Evolutionary conservation across 495 filamentous ascomycete genomes (phyloP).

Genomic region (Trichocladium uniseriatum): DNA sequence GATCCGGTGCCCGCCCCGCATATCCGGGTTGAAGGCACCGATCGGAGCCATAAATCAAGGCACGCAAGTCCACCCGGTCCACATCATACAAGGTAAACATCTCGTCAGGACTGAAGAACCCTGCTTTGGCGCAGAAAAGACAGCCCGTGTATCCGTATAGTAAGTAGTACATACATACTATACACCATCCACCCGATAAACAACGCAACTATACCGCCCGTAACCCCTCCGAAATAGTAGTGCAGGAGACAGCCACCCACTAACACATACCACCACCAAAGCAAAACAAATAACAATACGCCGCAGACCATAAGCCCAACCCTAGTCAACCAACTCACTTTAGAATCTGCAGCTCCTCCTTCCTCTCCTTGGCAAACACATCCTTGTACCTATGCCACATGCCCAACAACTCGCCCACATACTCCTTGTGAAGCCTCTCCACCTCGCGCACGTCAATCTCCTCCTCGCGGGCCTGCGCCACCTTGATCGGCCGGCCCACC

Average conservation of each 20-base stretch:
- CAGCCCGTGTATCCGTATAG: too few relatives aligned
- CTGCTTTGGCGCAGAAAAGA: too few relatives aligned
- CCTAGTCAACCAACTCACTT: conserved; percentile 45
- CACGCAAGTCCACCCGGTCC: too few relatives aligned
- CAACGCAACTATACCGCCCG: too few relatives aligned
- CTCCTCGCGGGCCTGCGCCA: conserved; percentile 32
- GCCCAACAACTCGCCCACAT: conserved; percentile 67
- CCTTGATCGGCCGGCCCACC: conserved; percentile 69
- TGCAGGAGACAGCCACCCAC: not conserved
- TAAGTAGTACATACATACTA: too few relatives aligned
- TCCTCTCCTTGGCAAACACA: conserved; percentile 62
- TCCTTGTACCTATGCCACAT: conserved; percentile 88
- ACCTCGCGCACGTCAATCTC: conserved; percentile 62
- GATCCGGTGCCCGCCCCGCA: too few relatives aligned
- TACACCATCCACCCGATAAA: too few relatives aligned
- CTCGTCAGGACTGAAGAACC: too few relatives aligned
- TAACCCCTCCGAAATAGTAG: not conserved
- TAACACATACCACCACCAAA: not conserved
- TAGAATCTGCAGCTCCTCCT: conserved; percentile 67
- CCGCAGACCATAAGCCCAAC: too few relatives aligned
- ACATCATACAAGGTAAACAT: too few relatives aligned
- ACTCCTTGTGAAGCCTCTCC: conserved; percentile 65
- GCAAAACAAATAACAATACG: not conserved
- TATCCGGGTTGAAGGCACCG: too few relatives aligned
- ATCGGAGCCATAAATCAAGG: too few relatives aligned